Base-by-base conservation (phyloP, 2,329 filamentous ascomycete genomes). In the Fusarium nygamai region DNA sequence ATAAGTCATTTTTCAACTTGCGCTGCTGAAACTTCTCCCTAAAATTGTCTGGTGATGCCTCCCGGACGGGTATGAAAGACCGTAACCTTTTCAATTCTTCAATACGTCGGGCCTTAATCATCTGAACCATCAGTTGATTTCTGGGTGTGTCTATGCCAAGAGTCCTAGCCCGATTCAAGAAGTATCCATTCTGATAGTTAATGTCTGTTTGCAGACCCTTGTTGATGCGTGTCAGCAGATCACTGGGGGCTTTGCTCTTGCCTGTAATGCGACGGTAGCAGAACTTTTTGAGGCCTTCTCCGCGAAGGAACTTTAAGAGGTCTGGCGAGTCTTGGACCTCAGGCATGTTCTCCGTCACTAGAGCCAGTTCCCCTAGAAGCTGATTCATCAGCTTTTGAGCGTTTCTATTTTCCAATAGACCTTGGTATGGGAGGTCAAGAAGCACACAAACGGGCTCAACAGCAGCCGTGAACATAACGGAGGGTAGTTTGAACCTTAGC, bases 101-200 rank as follows among this genome's bases (percentile, higher is more conserved):
- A 39, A 77, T 75, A 12, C 88, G 84, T 84, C 93, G 96, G 31
- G 91, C 93, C 79, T 93, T 91, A 56, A 98, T 91, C 83, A 95
- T 83, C 61, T 91, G 86, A 81, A 92, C 85, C 47, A 97, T 85
- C 86, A 93, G 88, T 76, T 92, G 91, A 80, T 97, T 96, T 70
- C 92, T 86, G 17, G 90, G 89, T 77, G 91, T 91, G 58, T 89
- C 85, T n/a, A 98, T 85, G 4, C 94, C 93, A 69, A 95, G 78
- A 80, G 93, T 89, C 76, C 89, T 87, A 1, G 93, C 96, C 46
- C 92, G 88, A 58, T 86, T 87, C 38, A 97, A 87, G 68, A 99
- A 92, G 84, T 96, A 99, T 2, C 95, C 96, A 80, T 97, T 98
- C 75, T 96, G 89, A 78, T 92, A 97, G 51, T 95, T 90, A 46